These are phyloP conservation scores for Fusarium domesticum DNA, from an alignment of 2,329 filamentous ascomycete genomes.

Conservation along the genomic window DNA sequence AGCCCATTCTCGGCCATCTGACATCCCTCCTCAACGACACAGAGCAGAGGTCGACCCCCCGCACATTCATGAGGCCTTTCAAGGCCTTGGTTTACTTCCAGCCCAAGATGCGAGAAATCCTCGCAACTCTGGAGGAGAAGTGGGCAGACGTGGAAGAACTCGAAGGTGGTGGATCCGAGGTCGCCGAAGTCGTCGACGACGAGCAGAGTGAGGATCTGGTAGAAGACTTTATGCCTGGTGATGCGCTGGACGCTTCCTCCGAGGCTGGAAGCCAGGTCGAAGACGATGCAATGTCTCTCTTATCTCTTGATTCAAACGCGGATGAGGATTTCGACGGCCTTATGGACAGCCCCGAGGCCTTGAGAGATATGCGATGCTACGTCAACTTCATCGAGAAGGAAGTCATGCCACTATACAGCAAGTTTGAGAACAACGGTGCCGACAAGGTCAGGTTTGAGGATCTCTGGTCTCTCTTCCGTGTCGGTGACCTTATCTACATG, in stretches of 20 bases:
- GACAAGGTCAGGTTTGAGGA: slow-evolving; percentile 40
- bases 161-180: slow-evolving; percentile 21
- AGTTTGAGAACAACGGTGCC: slow-evolving; percentile 26
- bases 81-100: slow-evolving; percentile 41
- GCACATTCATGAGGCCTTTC: slow-evolving; percentile 43
- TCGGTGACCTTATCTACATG: slow-evolving; percentile 42
- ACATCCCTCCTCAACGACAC: slow-evolving; percentile 37
- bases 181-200: slow-evolving; percentile 16
- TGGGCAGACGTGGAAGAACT: slow-evolving; percentile 39
- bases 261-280: slow-evolving; percentile 19
- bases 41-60: slow-evolving; percentile 35
- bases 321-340: slow-evolving; percentile 35
- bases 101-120: slow-evolving; percentile 39
- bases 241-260: slow-evolving; percentile 10
- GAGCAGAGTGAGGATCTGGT: slow-evolving; percentile 25
- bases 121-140: slow-evolving; percentile 40
- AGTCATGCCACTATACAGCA: slow-evolving; percentile 37
- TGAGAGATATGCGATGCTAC: slow-evolving; percentile 43
- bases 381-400: slow-evolving; percentile 44
- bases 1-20: slow-evolving; percentile 39
- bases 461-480: slow-evolving; percentile 42
- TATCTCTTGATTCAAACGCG: slow-evolving; percentile 38
- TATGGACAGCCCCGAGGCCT: slow-evolving; percentile 40
- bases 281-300: slow-evolving; percentile 33
- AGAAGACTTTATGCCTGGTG: slow-evolving; percentile 27